These are phyloP conservation scores for Mycosphaerelloides madeirae DNA, from an alignment of 2,329 filamentous ascomycete genomes.

Conservation along the genomic window DNA sequence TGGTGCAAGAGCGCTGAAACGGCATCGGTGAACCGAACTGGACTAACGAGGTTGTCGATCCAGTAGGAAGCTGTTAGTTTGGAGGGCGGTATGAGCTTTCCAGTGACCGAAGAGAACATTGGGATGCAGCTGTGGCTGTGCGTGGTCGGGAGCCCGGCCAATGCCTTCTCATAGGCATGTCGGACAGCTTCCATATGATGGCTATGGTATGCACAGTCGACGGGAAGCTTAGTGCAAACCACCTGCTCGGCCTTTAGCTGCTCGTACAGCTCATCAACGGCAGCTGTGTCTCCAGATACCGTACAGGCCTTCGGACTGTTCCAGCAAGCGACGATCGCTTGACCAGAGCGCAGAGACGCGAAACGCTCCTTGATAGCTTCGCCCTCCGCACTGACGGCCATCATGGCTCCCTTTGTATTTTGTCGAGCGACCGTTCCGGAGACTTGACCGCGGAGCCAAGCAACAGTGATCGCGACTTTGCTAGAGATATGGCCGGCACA, in stretches of 20 bases:
- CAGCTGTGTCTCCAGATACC: conserved; percentile 33
- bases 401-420: conserved; percentile 26
- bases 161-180: neutral
- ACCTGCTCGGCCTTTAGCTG: conserved; percentile 30
- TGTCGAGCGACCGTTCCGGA: neutral
- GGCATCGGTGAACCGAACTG: neutral
- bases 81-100: neutral
- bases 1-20: neutral
- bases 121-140: neutral
- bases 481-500: conserved; percentile 19
- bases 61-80: neutral
- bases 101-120: conserved; percentile 3
- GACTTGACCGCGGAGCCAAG: conserved; percentile 13
- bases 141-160: neutral
- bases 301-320: conserved; percentile 43
- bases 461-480: conserved; percentile 8
- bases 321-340: conserved; percentile 31
- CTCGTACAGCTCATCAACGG: conserved; percentile 29
- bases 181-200: neutral
- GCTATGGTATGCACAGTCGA: neutral
- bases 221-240: conserved; percentile 23
- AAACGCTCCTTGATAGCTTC: conserved; percentile 19
- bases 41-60: neutral
- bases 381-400: conserved; percentile 27
- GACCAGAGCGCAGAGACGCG: conserved; percentile 1